A percentile compares a stretch with the other conserved stretches of the same genome.
These are phyloP conservation scores for Malassezia globosa DNA, from an alignment of 1,284 basidiomycete species.

Conservation along the genomic window DNA sequence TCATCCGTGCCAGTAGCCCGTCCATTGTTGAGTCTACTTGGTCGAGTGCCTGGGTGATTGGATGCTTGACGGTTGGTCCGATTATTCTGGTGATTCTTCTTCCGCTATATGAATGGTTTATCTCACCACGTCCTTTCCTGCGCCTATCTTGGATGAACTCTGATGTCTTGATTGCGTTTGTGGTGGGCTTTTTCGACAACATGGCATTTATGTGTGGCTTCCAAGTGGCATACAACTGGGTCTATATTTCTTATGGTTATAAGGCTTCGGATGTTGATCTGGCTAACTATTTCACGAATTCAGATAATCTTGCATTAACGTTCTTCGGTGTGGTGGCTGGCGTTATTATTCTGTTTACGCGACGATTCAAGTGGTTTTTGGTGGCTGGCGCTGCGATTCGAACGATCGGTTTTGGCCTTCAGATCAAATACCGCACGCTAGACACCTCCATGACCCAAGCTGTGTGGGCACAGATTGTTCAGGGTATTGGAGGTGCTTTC, in stretches of 20 bases:
- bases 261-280: background rate
- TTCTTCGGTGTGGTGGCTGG: slow-evolving; percentile 42
- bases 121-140: slow-evolving; percentile 37
- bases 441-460: slow-evolving; percentile 33
- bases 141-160: slow-evolving; percentile 36
- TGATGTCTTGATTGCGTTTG: slow-evolving; percentile 35
- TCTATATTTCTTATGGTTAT: background rate
- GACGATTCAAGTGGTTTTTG: slow-evolving; percentile 40
- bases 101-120: slow-evolving; percentile 27
- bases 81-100: slow-evolving; percentile 23
- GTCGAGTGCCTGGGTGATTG: slow-evolving; percentile 37
- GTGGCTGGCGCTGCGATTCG: slow-evolving; percentile 32
- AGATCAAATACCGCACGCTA: slow-evolving; percentile 37
- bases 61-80: slow-evolving; percentile 37
- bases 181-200: slow-evolving; percentile 44
- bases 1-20: slow-evolving; percentile 27
- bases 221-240: slow-evolving; percentile 6
- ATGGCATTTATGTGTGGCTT: slow-evolving; percentile 36
- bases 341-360: slow-evolving; percentile 28
- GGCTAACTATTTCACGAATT: slow-evolving; percentile 38
- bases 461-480: slow-evolving; percentile 40
- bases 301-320: slow-evolving; percentile 34
- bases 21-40: slow-evolving; percentile 12
- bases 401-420: slow-evolving; percentile 39
- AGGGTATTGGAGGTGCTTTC: slow-evolving; percentile 43